Percentiles rank a stretch among this genome's conserved stretches.
Evolutionary conservation across 1,139 yeast species (phyloP).

Genomic region (Suhomyces bolitotheri): DNA sequence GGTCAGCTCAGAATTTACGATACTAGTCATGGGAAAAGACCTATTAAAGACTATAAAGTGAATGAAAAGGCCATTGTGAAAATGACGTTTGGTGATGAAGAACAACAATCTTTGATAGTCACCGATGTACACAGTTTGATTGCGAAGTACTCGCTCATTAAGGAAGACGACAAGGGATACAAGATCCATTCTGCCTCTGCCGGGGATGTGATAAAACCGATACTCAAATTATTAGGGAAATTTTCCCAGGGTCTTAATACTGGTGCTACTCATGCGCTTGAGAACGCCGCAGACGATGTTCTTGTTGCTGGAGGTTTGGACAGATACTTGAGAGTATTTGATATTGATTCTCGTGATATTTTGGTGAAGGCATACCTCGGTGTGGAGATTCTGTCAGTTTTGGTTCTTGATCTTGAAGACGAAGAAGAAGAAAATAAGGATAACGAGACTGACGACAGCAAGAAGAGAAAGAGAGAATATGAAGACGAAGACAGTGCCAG

Average conservation of each 20-base stretch:
- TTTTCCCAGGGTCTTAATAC: conserved; percentile 47
- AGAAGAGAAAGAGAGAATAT: conserved; percentile 23
- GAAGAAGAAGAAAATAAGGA: conserved; percentile 17
- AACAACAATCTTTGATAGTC: conserved; percentile 45
- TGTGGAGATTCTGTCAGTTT: conserved; percentile 62
- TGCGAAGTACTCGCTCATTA: conserved; percentile 49
- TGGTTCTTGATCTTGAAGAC: conserved; percentile 50
- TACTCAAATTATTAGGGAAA: conserved; percentile 43
- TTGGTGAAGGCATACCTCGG: conserved; percentile 76
- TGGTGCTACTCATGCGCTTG: conserved; percentile 41
- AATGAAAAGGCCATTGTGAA: conserved; percentile 50
- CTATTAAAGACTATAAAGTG: conserved; percentile 50
- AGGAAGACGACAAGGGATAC: conserved; percentile 39
- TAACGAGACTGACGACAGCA: too few relatives aligned
- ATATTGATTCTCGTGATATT: conserved; percentile 54
- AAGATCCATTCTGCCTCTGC: conserved; percentile 47
- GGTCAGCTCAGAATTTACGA: conserved; percentile 70
- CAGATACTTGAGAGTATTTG: conserved; percentile 78
- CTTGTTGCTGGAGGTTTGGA: conserved; percentile 78
- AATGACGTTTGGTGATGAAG: conserved; percentile 32
- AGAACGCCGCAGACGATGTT: conserved; percentile 29
- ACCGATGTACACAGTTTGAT: conserved; percentile 60
- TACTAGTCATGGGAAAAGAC: conserved; percentile 60
- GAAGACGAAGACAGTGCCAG: conserved; percentile 28
- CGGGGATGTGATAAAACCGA: conserved; percentile 41